Base-by-base conservation (phyloP, 805 yeast genomes). In the Candida yuanshanica region DNA sequence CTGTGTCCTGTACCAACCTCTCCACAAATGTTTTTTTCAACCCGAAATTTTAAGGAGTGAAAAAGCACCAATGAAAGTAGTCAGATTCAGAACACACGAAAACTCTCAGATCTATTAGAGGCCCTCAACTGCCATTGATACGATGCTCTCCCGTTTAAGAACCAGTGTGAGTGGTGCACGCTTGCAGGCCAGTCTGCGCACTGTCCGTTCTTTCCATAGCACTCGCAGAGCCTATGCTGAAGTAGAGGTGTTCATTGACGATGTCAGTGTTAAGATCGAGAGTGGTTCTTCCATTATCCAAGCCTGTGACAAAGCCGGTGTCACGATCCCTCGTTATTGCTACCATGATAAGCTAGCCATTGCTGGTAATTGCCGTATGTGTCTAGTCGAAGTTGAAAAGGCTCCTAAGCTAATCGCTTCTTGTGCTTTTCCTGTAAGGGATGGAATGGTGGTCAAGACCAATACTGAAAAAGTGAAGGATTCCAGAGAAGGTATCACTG, bases 311-410 rank as follows among this genome's bases (percentile, higher is more conserved):
- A 81, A 82, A 65, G 95, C 95, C 32, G 95, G 95, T 42, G 90
- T 85, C 33, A 73, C 81, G 44, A 82, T 87, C 38, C 95, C 95
- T 33, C 76, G 95, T 51, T 87, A 87, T 70, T 87, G 95, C 67
- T 87, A 83, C 72, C 95, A 87, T 65, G 95, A 87, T 58, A 85
- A 86, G 64, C 74, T 87, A 50, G 90, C 95, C 26, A 77, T 86
- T 58, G 95, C 95, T 11, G 95, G 95, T 59, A 87, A 86, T 69
- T 86, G 95, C 65, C 81, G 95, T 65, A 86, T 86, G 95, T 86
- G 95, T 62, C 75, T 86, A 23, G 95, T 86, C 36, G 95, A 86
- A 57, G 83, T 87, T 42, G 95, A 87, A 66, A 78, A 83, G 60
- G 87, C 91, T 55, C 95, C 95, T 42, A 86, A 86, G 64, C 78